Conservation (phyloP, 768 basidiomycete genomes). For the Phanerodontia chrysosporium region DNA sequence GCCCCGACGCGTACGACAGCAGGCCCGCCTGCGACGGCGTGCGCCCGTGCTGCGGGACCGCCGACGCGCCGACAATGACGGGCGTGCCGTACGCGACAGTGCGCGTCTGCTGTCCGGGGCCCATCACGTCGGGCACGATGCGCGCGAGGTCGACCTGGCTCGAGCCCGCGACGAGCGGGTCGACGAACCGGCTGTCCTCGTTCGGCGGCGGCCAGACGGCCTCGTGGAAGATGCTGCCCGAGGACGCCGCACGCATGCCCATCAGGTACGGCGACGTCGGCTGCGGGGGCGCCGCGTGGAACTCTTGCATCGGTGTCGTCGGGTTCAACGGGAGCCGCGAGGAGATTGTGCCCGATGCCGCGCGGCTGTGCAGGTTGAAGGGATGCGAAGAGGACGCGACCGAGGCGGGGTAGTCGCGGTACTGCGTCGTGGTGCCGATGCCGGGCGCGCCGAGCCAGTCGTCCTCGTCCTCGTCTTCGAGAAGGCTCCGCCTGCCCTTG, state of each 20-base stretch:
- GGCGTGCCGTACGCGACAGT: not conserved
- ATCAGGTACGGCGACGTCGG: constrained; percentile 19
- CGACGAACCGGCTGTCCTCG: constrained; percentile 22
- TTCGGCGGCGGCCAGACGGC: constrained; percentile 27
- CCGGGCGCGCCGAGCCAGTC: constrained; percentile 19
- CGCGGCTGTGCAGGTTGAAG: not conserved
- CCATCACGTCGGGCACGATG: constrained; percentile 29
- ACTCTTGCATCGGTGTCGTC: constrained; percentile 8
- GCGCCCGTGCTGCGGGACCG: constrained; percentile 15
- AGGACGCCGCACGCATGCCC: constrained; percentile 22
- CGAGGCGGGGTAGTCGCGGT: constrained; percentile 22
- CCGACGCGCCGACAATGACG: constrained; percentile 4
- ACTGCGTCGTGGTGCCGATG: constrained; percentile 17
- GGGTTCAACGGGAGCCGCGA: constrained; percentile 9
- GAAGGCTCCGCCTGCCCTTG: constrained; percentile 18
- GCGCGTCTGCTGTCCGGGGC: constrained; percentile 6
- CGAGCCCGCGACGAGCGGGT: constrained; percentile 21
- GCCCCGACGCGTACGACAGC: not conserved
- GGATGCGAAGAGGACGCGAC: constrained; percentile 7
- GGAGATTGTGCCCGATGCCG: constrained; percentile 2
- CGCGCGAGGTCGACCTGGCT: constrained; percentile 21
- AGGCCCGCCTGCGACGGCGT: constrained; percentile 15
- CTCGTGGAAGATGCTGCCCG: constrained; percentile 29
- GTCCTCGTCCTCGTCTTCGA: constrained; percentile 26
- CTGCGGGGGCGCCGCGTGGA: constrained; percentile 13